These are phyloP conservation scores for Crassisporium funariophilum DNA, from an alignment of 768 basidiomycete genomes.

Conservation along the genomic window DNA sequence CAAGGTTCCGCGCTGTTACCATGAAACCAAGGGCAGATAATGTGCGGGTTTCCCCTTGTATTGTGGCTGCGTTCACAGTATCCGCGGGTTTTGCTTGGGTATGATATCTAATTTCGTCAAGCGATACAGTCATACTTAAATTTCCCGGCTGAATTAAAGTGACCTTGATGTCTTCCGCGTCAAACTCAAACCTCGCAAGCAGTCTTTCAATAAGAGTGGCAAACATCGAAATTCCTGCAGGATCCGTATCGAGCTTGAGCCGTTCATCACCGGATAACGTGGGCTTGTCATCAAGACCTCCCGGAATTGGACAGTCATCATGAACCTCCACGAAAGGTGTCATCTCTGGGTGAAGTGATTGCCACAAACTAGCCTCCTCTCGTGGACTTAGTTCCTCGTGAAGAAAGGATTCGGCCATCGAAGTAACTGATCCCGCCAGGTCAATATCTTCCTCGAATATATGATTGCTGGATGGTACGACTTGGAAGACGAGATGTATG, in stretches of 20 bases:
- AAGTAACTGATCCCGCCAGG: slow-evolving; percentile 77
- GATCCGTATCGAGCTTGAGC: slow-evolving; percentile 51
- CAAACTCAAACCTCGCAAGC: slow-evolving; percentile 77
- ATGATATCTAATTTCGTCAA: slow-evolving; percentile 61
- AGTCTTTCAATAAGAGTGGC: slow-evolving; percentile 79
- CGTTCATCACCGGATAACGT: slow-evolving; percentile 46
- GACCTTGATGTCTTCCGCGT: slow-evolving; percentile 66
- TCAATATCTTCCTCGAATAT: slow-evolving; percentile 33
- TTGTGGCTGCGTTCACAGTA: slow-evolving; percentile 4
- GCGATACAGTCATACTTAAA: slow-evolving; percentile 59
- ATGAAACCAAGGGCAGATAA: slow-evolving; percentile 59
- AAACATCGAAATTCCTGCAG: slow-evolving; percentile 78
- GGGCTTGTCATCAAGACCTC: slow-evolving; percentile 63
- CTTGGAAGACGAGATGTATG: slow-evolving; percentile 66
- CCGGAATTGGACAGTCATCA: slow-evolving; percentile 58
- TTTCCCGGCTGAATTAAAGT: slow-evolving; percentile 68
- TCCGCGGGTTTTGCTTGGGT: slow-evolving; percentile 36
- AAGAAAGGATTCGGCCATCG: slow-evolving; percentile 85
- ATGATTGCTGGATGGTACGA: slow-evolving; percentile 32
- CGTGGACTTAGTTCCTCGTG: slow-evolving; percentile 74
- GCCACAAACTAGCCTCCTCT: slow-evolving; percentile 72
- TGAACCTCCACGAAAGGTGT: slow-evolving; percentile 24
- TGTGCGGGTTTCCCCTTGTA: slow-evolving; percentile 42
- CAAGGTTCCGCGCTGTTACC: slow-evolving; percentile 41
- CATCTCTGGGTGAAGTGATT: slow-evolving; percentile 60